phyloP scores from a whole-genome alignment of 164 flowering plant species.

The grape (Vitis vinifera) region ASM3070453v1 NC_081821.1:824501-825000 shows the following conservation, averaged over 20 bases:
- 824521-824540: neutral
- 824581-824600: neutral
- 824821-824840: neutral
- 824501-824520: neutral
- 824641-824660: neutral
- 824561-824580: neutral
- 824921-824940: no score
- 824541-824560: neutral
- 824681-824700: constrained; percentile 7
- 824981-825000: no score
- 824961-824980: no score
- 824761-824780: no score
- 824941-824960: no score
- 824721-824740: constrained; percentile 8
- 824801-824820: no score
- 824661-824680: constrained; percentile 24
- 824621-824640: neutral
- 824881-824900: no score
- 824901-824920: no score
- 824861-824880: no score
- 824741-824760: no score
- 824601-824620: neutral
- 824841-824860: constrained; percentile 1
- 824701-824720: neutral
- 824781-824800: no score